Evolutionary conservation across 768 basidiomycete species (phyloP).

Genomic region (Albatrellus ellisii): DNA sequence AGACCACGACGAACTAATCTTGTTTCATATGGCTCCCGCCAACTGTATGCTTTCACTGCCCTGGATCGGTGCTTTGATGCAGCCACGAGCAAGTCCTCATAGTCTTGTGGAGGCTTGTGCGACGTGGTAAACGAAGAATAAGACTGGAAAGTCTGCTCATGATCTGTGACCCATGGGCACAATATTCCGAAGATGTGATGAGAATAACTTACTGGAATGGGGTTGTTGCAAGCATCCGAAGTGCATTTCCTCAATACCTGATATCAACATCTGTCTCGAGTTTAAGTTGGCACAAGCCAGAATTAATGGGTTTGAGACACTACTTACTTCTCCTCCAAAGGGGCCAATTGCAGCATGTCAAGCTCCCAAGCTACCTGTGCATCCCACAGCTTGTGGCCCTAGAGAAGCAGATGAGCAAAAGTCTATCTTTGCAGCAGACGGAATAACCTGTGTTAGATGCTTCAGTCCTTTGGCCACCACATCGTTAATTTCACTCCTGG

Average conservation of each 20-base stretch:
- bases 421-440: not conserved
- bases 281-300: not conserved
- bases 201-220: slow-evolving; percentile 45
- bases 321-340: slow-evolving; percentile 33
- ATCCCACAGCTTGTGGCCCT: slow-evolving; percentile 70
- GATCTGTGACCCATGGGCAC: slow-evolving; percentile 29
- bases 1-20: slow-evolving; percentile 33
- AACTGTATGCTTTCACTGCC: slow-evolving; percentile 45
- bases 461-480: slow-evolving; percentile 42
- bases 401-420: slow-evolving; percentile 3
- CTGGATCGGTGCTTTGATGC: slow-evolving; percentile 62
- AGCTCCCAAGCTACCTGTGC: slow-evolving; percentile 63
- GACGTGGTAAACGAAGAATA: slow-evolving; percentile 87
- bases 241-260: slow-evolving; percentile 41
- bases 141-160: slow-evolving; percentile 68
- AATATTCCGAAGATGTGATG: not conserved
- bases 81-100: slow-evolving; percentile 61
- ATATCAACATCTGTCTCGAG: slow-evolving; percentile 30
- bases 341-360: slow-evolving; percentile 38
- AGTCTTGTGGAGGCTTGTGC: slow-evolving; percentile 58
- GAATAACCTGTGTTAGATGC: slow-evolving; percentile 52
- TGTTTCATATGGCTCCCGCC: slow-evolving; percentile 50
- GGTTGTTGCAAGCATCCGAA: slow-evolving; percentile 62
- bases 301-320: not conserved
- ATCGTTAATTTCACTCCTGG: slow-evolving; percentile 36